phyloP scores from a whole-genome alignment of 1,139 yeast genomes.

The Pichiaceae sp. region DNA sequence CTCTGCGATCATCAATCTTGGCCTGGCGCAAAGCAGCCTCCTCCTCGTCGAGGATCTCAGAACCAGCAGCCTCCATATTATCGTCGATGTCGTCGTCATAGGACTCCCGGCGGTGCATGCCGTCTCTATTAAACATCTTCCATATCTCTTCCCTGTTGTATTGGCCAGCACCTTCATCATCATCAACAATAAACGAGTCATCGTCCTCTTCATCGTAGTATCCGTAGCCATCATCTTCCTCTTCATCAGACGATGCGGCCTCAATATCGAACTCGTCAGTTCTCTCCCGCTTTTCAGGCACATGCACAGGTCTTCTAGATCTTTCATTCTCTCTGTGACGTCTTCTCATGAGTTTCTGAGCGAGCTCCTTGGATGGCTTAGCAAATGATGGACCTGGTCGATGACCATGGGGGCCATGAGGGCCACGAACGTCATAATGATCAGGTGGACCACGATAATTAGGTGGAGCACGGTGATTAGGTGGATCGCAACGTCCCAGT shows the following conservation, averaged over 20 bases:
- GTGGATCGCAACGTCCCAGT: no score
- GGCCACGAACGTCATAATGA: not conserved
- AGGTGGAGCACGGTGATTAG: not conserved
- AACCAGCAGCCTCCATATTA: conserved; percentile 94
- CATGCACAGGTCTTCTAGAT: not conserved
- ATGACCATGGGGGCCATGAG: not conserved
- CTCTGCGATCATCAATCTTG: conserved; percentile 23
- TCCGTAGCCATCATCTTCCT: conserved; percentile 10
- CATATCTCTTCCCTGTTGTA: conserved; percentile 83
- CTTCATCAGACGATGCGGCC: conserved; percentile 15
- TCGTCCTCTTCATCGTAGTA: conserved; percentile 43
- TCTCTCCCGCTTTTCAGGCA: conserved; percentile 5
- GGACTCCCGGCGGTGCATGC: conserved; percentile 30
- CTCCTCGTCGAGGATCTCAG: conserved; percentile 79
- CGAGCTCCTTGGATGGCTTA: conserved; percentile 2
- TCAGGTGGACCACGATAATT: not conserved
- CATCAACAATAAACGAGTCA: conserved; percentile 13
- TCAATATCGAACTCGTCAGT: conserved; percentile 18
- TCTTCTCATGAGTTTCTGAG: conserved; percentile 1
- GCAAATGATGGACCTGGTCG: not conserved
- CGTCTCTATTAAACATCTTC: conserved; percentile 69
- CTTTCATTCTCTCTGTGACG: not conserved
- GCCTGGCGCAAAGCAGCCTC: conserved; percentile 42
- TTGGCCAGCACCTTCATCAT: conserved; percentile 30
- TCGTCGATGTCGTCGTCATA: conserved; percentile 49